Conservation (phyloP, 805 yeast species). For the Starmerella gropengiesseri region DNA sequence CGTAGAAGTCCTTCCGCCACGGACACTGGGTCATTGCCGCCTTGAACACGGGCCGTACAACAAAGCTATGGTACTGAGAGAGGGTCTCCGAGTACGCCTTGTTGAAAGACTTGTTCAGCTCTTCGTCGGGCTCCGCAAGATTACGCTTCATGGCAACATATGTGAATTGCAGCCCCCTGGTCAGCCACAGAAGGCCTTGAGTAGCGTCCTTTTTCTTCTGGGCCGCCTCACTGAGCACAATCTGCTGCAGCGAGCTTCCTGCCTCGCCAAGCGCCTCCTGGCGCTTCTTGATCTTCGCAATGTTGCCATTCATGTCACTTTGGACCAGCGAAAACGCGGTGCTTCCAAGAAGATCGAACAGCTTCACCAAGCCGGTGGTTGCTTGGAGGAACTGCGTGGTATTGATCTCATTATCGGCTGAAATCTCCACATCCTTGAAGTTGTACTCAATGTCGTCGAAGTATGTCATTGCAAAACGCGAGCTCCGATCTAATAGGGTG, state of each 20-base stretch:
- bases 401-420: slow-evolving; percentile 48
- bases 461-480: slow-evolving; percentile 38
- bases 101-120: slow-evolving; percentile 67
- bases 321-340: slow-evolving; percentile 78
- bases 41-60: slow-evolving; percentile 77
- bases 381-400: slow-evolving; percentile 75
- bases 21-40: slow-evolving; percentile 95
- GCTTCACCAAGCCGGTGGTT: slow-evolving; percentile 66
- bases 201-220: slow-evolving; percentile 67
- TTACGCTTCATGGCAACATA: slow-evolving; percentile 80
- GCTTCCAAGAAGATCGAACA: slow-evolving; percentile 73
- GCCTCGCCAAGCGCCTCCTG: slow-evolving; percentile 38
- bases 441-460: slow-evolving; percentile 68
- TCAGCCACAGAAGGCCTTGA: slow-evolving; percentile 81
- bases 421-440: slow-evolving; percentile 62
- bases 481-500: no score
- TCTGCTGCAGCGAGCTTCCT: slow-evolving; percentile 62
- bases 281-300: slow-evolving; percentile 59
- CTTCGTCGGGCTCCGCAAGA: slow-evolving; percentile 48
- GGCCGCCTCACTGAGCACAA: slow-evolving; percentile 60
- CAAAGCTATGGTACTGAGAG: slow-evolving; percentile 68
- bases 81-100: slow-evolving; percentile 75
- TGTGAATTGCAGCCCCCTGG: slow-evolving; percentile 76
- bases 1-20: slow-evolving; percentile 74
- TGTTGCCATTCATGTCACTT: slow-evolving; percentile 79